phyloP scores from a whole-genome alignment of 2,329 filamentous ascomycete species.

The Davidsoniella virescens region DNA sequence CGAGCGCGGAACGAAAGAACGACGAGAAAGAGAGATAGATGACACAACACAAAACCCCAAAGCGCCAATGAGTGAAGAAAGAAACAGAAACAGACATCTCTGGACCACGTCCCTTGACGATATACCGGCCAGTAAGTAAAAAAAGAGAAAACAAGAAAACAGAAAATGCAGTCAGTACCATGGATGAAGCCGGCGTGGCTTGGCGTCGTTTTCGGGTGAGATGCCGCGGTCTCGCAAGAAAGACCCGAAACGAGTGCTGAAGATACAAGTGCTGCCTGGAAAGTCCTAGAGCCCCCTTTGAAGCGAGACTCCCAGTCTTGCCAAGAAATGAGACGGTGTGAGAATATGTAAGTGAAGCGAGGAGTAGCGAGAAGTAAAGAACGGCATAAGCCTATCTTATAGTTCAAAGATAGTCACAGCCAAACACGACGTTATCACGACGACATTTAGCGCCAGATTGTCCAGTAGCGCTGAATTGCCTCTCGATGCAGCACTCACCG shows the following conservation, averaged over 20 bases:
- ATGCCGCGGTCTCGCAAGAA: too few species aligned
- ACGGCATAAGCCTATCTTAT: background rate
- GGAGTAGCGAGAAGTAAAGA: background rate
- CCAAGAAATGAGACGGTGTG: too few species aligned
- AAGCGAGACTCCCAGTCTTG: too few species aligned
- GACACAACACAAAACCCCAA: too few species aligned
- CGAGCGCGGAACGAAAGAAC: background rate
- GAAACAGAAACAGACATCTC: background rate
- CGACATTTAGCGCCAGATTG: background rate
- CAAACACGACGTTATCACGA: background rate
- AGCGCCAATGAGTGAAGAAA: background rate
- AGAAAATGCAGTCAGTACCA: too few species aligned
- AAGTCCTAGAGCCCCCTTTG: too few species aligned
- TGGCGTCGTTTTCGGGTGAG: too few species aligned
- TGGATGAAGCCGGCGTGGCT: too few species aligned
- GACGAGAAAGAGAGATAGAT: background rate
- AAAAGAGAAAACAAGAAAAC: background rate
- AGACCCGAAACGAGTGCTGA: too few species aligned
- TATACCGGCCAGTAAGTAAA: background rate
- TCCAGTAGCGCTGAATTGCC: background rate
- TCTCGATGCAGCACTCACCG: background rate
- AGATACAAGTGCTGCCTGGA: too few species aligned
- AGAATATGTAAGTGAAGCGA: too few species aligned
- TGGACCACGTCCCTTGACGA: background rate
- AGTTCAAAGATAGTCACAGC: background rate